Base-by-base conservation (phyloP, 108 stramenopile genomes). In the Skeletonema costatum region DNA sequence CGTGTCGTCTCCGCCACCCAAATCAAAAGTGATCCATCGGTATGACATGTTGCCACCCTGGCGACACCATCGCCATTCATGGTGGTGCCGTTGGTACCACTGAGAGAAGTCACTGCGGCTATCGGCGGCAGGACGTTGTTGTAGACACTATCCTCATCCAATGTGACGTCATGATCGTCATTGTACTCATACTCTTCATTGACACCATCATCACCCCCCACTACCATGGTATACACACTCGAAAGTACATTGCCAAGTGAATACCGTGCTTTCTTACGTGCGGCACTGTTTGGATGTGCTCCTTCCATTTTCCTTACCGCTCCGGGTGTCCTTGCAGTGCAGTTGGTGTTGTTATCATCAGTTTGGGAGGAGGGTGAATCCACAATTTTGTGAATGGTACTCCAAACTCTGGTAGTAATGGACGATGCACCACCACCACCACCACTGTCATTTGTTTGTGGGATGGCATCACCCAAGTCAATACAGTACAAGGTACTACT, bases 11-110 rank as follows among this genome's bases (percentile, higher is more conserved):
- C 68, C 30, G 72, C 71, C 3, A 64, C 65, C 83, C 83, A 84
- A 14, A 84, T 63, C 19, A 78, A 73, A 39, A 84, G 68, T 21
- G 78, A 66, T 69, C 83, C 83, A 44, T 84, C 83, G 30, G 83
- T 75, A 76, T 84, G 83, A 14, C 75, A 56, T 7, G 83, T 79
- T n/a, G 62, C 78, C 32, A 84, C 63, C 38, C 59, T 68, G 30
- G 74, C 80, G 2, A 66, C 46, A 11, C 21, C 6, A 41, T 66
- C 65, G 1, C 35, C 63, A 36, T 42, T 1, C 12, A 41, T 41
- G 1, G 10, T 41, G 0, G 39, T 41, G 10, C 39, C 39, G 39
- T 41, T 41, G 5, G 53, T 56, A 25, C 9, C 25, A 56, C 7
- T 5, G 2, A 81, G 56, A 31, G 17, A 35, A 4, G 81, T 39